Percentiles rank a stretch among this genome's conserved stretches.
Conservation (phyloP, 148 eudicot genomes). For the Silene conica region DNA sequence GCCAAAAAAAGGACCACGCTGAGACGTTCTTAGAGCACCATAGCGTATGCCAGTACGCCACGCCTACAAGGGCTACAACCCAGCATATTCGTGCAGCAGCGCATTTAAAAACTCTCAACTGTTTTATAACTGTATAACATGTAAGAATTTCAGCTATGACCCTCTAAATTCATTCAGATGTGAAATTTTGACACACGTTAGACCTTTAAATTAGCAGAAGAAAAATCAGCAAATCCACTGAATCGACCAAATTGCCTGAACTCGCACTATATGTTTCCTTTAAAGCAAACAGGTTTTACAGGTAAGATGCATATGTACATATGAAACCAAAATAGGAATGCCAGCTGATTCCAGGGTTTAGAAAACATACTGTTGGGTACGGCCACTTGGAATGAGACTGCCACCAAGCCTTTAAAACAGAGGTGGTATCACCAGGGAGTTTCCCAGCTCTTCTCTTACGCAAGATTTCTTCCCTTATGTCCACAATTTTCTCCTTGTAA, state of each 20-base stretch:
- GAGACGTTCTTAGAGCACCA: no score
- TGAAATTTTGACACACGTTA: neutral
- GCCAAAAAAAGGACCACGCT: no score
- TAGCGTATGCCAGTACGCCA: no score
- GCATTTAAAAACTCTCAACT: neutral
- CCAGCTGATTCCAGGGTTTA: neutral
- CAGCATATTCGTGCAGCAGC: neutral
- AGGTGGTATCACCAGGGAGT: constrained; percentile 94
- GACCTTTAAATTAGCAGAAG: neutral
- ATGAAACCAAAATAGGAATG: neutral
- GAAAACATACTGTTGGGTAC: constrained; percentile 75
- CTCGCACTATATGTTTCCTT: neutral
- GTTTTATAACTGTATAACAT: neutral
- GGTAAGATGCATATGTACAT: constrained; percentile 5
- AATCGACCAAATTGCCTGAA: neutral
- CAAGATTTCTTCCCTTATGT: constrained; percentile 86
- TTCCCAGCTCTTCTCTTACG: constrained; percentile 96
- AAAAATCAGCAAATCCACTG: neutral
- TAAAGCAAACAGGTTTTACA: constrained; percentile 1
- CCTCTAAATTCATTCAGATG: neutral
- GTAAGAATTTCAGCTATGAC: neutral
- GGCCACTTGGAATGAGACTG: constrained; percentile 97
- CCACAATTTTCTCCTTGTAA: constrained; percentile 89
- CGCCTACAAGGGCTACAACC: no score
- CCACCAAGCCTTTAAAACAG: constrained; percentile 95